Evolutionary conservation across 1,284 basidiomycete species (phyloP).

Genomic region (Sporisorium sorghi): DNA sequence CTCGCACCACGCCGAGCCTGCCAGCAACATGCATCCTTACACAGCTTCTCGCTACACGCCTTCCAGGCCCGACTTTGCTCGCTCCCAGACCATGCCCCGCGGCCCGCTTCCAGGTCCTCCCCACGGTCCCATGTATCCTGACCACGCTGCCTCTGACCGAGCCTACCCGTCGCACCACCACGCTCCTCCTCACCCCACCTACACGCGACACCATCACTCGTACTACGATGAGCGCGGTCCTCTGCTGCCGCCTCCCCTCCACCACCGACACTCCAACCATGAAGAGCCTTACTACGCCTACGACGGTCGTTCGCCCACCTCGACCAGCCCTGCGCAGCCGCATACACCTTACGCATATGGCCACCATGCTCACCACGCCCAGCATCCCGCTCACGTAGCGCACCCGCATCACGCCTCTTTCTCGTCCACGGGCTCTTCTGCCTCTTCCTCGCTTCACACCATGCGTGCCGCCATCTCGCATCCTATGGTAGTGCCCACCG

Average conservation of each 20-base stretch:
- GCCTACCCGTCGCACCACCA: constrained; percentile 30
- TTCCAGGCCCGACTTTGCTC: constrained; percentile 37
- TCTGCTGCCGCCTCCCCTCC: constrained; percentile 42
- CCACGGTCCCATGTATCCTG: constrained; percentile 45
- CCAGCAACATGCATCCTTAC: constrained; percentile 30
- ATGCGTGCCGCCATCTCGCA: constrained; percentile 27
- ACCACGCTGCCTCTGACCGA: constrained; percentile 23
- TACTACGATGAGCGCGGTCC: constrained; percentile 50
- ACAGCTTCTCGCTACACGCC: constrained; percentile 13
- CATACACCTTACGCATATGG: constrained; percentile 22
- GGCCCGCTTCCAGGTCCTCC: constrained; percentile 31
- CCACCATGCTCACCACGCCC: constrained; percentile 19
- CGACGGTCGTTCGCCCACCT: constrained; percentile 21
- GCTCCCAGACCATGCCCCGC: constrained; percentile 38
- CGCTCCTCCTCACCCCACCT: constrained; percentile 34
- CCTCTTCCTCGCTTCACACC: constrained; percentile 28
- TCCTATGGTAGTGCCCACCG: constrained; percentile 25
- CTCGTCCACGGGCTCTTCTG: constrained; percentile 25
- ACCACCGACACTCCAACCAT: constrained; percentile 29
- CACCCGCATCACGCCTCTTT: constrained; percentile 34
- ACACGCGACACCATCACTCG: constrained; percentile 42
- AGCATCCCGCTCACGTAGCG: constrained; percentile 21
- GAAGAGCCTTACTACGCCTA: constrained; percentile 34
- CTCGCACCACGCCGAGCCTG: constrained; percentile 19
- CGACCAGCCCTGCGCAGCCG: constrained; percentile 18